phyloP scores from a whole-genome alignment of 192 early-diverging fungal species.

The Thamnidium elegans region DNA sequence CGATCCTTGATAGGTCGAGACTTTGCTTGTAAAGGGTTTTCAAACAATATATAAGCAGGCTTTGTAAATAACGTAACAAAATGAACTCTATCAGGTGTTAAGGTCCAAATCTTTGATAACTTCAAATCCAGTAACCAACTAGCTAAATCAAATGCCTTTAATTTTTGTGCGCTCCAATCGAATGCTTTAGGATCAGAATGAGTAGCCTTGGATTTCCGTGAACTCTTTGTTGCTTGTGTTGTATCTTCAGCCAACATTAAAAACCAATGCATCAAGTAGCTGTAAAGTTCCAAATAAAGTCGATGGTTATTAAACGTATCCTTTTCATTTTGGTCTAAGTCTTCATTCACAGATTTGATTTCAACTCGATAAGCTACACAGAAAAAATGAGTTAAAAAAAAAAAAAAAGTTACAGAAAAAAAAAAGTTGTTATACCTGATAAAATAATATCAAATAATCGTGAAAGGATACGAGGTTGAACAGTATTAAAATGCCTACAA shows the following conservation, averaged over 20 bases:
- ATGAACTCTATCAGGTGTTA: constrained; percentile 64
- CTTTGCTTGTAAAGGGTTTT: constrained; percentile 72
- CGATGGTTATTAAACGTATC: constrained; percentile 69
- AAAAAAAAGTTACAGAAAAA: no score
- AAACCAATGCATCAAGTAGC: constrained; percentile 82
- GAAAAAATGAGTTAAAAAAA: not conserved
- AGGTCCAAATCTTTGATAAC: constrained; percentile 69
- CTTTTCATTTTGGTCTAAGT: constrained; percentile 64
- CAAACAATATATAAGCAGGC: constrained; percentile 74
- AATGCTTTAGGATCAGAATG: constrained; percentile 22
- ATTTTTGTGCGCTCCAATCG: constrained; percentile 62
- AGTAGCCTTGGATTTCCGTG: constrained; percentile 10
- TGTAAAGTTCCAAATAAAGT: constrained; percentile 73
- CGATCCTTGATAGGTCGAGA: constrained; percentile 51
- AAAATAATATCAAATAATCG: constrained; percentile 70
- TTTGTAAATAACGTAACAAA: constrained; percentile 75
- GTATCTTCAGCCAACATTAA: constrained; percentile 63
- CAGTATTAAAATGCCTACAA: constrained; percentile 47
- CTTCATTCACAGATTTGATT: constrained; percentile 54
- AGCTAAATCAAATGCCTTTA: constrained; percentile 53
- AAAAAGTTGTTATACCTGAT: constrained; percentile 44
- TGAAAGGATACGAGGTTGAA: constrained; percentile 46
- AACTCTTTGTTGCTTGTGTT: constrained; percentile 28
- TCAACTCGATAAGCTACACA: constrained; percentile 61
- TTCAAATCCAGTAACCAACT: constrained; percentile 52